These are phyloP conservation scores for Xylariaceae sp. DNA, from an alignment of 2,329 filamentous ascomycete genomes.

Conservation along the genomic window DNA sequence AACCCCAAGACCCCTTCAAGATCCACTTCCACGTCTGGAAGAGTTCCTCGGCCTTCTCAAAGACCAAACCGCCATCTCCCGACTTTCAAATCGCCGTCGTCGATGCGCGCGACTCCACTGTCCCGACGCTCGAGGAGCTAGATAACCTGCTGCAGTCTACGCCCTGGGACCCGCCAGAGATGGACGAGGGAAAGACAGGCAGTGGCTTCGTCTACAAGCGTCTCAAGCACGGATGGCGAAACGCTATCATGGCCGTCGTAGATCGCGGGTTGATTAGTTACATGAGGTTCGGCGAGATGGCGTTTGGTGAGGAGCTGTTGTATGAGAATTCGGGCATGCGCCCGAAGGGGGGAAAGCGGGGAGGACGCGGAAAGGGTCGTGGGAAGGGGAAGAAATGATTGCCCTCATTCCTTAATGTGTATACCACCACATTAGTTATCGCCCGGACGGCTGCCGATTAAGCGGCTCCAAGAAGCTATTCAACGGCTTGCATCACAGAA, in stretches of 20 bases:
- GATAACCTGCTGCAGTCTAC: conserved; percentile 65
- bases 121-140: conserved; percentile 72
- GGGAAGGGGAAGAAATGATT: conserved; percentile 16
- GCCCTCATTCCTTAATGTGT: background rate
- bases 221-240: conserved; percentile 77
- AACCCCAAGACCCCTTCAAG: conserved; percentile 53
- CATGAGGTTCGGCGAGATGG: conserved; percentile 71
- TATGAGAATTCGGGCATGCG: conserved; percentile 51
- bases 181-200: conserved; percentile 41
- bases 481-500: background rate
- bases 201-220: conserved; percentile 59
- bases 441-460: no score
- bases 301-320: conserved; percentile 70
- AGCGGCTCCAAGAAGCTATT: background rate
- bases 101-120: conserved; percentile 62
- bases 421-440: background rate
- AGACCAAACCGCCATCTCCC: conserved; percentile 69
- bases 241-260: conserved; percentile 80
- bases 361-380: conserved; percentile 20
- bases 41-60: conserved; percentile 62
- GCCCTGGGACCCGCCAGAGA: conserved; percentile 58
- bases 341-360: conserved; percentile 25
- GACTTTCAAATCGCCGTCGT: conserved; percentile 83
- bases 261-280: conserved; percentile 90
- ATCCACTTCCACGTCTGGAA: conserved; percentile 83